Evolutionary conservation across 2,329 filamentous ascomycete genomes (phyloP).

Genomic region (Colletotrichum chlorophyti): DNA sequence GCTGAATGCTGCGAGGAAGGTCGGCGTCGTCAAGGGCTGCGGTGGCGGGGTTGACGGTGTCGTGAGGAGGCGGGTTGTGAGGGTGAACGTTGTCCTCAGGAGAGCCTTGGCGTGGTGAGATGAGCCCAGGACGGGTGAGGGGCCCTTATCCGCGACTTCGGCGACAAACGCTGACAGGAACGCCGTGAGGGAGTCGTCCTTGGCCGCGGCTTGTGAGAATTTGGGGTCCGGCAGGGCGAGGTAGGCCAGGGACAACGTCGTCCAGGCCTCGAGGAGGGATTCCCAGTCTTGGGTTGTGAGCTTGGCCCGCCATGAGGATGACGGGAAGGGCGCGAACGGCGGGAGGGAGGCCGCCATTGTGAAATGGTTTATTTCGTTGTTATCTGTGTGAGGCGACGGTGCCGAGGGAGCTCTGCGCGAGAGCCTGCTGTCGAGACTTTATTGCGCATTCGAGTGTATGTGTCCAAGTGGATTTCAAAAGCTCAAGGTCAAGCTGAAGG

Average conservation of each 20-base stretch:
- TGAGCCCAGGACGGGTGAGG: slow-evolving; percentile 38
- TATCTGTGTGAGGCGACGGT: background rate
- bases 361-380: background rate
- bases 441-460: background rate
- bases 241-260: slow-evolving; percentile 69
- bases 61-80: slow-evolving; percentile 64
- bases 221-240: slow-evolving; percentile 63
- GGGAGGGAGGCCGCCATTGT: slow-evolving; percentile 61
- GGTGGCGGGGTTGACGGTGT: slow-evolving; percentile 46
- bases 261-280: slow-evolving; percentile 78
- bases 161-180: slow-evolving; percentile 75
- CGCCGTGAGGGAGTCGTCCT: slow-evolving; percentile 62
- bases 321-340: slow-evolving; percentile 79
- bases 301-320: slow-evolving; percentile 68
- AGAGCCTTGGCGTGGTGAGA: slow-evolving; percentile 51
- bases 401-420: background rate
- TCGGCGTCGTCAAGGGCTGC: slow-evolving; percentile 63
- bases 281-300: slow-evolving; percentile 78
- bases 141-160: slow-evolving; percentile 53
- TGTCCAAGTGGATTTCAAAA: background rate
- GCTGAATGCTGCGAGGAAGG: slow-evolving; percentile 72
- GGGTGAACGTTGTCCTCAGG: slow-evolving; percentile 68
- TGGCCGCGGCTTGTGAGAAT: slow-evolving; percentile 57
- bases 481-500: background rate
- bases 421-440: background rate